A percentile compares a stretch with the other conserved stretches of the same genome.
phyloP scores from a whole-genome alignment of 495 filamentous ascomycete species.

The Talaromyces trachyspermus region DNA sequence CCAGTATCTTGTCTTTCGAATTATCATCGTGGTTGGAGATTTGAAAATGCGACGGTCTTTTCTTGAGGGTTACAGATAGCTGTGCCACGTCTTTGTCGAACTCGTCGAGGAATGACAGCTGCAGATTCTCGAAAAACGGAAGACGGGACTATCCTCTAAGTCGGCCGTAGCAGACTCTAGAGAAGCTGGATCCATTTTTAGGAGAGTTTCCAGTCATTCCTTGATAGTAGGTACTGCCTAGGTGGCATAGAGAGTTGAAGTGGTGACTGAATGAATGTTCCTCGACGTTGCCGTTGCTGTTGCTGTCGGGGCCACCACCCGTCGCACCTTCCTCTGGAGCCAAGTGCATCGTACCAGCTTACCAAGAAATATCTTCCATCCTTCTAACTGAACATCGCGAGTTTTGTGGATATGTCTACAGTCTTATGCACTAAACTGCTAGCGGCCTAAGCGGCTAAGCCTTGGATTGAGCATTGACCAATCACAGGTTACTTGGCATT shows the following conservation, averaged over 20 bases:
- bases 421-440: too few relatives aligned
- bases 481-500: neutral
- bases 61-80: slow-evolving; percentile 27
- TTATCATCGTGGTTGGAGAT: slow-evolving; percentile 21
- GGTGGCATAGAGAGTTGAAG: too few relatives aligned
- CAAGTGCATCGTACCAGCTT: too few relatives aligned
- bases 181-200: neutral
- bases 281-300: too few relatives aligned
- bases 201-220: too few relatives aligned
- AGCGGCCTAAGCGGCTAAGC: too few relatives aligned
- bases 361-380: too few relatives aligned
- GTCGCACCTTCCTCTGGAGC: neutral
- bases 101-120: slow-evolving; percentile 21
- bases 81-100: slow-evolving; percentile 18
- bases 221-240: too few relatives aligned
- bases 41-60: slow-evolving; percentile 17
- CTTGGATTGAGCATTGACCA: slow-evolving; percentile 1
- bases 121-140: slow-evolving; percentile 29
- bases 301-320: too few relatives aligned
- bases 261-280: too few relatives aligned
- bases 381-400: too few relatives aligned
- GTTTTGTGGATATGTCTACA: too few relatives aligned
- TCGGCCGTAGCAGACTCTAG: neutral
- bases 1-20: slow-evolving; percentile 6
- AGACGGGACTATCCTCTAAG: neutral